phyloP scores from a whole-genome alignment of 1,284 basidiomycete species.

The Hypsizygus ulmarius region DNA sequence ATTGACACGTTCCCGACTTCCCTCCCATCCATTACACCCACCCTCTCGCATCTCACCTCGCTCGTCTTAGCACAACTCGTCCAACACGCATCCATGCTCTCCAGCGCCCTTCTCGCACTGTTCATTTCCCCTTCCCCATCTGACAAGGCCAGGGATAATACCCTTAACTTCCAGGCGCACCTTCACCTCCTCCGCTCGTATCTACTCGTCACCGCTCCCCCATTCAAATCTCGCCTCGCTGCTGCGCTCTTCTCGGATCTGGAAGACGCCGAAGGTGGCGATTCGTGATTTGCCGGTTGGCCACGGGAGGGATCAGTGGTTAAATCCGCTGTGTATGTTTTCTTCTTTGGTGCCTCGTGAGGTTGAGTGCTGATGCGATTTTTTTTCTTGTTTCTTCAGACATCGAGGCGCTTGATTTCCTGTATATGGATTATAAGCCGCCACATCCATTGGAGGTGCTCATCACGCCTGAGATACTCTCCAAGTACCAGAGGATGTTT shows the following conservation, averaged over 20 bases:
- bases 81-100: slow-evolving; percentile 55
- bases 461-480: slow-evolving; percentile 65
- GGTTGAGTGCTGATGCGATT: slow-evolving; percentile 14
- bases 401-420: slow-evolving; percentile 81
- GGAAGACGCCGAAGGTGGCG: slow-evolving; percentile 51
- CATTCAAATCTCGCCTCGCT: slow-evolving; percentile 63
- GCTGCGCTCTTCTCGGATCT: slow-evolving; percentile 69
- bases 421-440: slow-evolving; percentile 84
- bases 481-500: slow-evolving; percentile 84
- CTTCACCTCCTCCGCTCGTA: slow-evolving; percentile 67
- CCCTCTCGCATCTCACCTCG: slow-evolving; percentile 53
- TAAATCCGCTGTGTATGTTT: slow-evolving; percentile 70
- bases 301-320: slow-evolving; percentile 67
- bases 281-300: slow-evolving; percentile 69
- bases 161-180: slow-evolving; percentile 60
- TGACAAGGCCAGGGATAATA: slow-evolving; percentile 27
- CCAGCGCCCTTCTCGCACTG: slow-evolving; percentile 55
- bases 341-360: slow-evolving; percentile 6
- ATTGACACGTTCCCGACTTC: slow-evolving; percentile 52
- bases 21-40: slow-evolving; percentile 64
- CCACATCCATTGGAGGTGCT: slow-evolving; percentile 69
- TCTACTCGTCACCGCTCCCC: slow-evolving; percentile 60
- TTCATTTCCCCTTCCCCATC: slow-evolving; percentile 48
- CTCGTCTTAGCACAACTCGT: slow-evolving; percentile 58
- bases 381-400: slow-evolving; percentile 34